Evolutionary conservation across 2,329 filamentous ascomycete genomes (phyloP).

Genomic region (Penicillium brasilianum): DNA sequence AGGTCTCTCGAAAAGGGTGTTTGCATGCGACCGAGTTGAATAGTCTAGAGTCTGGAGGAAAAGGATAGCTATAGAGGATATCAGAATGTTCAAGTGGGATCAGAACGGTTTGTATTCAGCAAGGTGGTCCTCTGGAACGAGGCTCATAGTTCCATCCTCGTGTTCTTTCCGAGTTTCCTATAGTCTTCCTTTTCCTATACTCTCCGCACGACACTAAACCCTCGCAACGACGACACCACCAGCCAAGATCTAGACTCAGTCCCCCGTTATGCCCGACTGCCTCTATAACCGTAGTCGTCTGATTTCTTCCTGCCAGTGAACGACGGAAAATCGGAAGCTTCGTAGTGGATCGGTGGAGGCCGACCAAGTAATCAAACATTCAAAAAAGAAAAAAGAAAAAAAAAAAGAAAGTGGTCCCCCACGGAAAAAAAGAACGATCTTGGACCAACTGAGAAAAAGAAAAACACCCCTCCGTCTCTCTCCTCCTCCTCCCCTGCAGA

Average conservation of each 20-base stretch:
- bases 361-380: slow-evolving; percentile 17
- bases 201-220: too few relatives aligned
- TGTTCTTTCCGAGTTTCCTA: too few relatives aligned
- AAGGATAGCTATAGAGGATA: neutral
- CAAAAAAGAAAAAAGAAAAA: too few relatives aligned
- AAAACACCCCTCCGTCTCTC: slow-evolving; percentile 35
- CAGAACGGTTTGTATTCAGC: too few relatives aligned
- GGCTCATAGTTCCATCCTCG: too few relatives aligned
- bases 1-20: neutral
- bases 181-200: too few relatives aligned
- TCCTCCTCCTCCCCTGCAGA: neutral
- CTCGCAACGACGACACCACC: neutral
- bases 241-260: neutral
- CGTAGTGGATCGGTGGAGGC: slow-evolving; percentile 40
- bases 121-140: too few relatives aligned
- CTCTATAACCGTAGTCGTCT: too few relatives aligned
- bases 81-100: too few relatives aligned
- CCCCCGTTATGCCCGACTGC: neutral
- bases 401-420: slow-evolving; percentile 23
- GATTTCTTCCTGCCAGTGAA: neutral
- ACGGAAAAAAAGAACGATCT: slow-evolving; percentile 22
- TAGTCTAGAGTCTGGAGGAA: neutral
- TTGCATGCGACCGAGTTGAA: neutral
- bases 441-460: slow-evolving; percentile 45
- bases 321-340: slow-evolving; percentile 9